phyloP scores from a whole-genome alignment of 1,139 yeast genomes.

The Yamadazyma epiphylla region DNA sequence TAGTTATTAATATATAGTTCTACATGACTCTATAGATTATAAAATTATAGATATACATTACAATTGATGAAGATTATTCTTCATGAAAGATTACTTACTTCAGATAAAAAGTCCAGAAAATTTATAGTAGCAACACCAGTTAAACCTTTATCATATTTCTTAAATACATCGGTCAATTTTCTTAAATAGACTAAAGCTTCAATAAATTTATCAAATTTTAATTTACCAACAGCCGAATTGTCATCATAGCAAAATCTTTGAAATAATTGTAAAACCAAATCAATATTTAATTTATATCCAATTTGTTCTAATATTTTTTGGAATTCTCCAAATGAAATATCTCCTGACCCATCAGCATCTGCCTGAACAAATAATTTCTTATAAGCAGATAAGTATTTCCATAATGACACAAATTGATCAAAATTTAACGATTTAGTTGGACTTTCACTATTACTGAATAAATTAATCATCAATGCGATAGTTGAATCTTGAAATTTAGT shows the following conservation, averaged over 20 bases:
- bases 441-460: conserved; percentile 46
- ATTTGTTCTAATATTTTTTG: conserved; percentile 65
- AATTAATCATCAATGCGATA: conserved; percentile 59
- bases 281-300: conserved; percentile 64
- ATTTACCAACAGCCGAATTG: conserved; percentile 45
- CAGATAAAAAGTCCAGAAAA: conserved; percentile 74
- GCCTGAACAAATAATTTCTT: conserved; percentile 62
- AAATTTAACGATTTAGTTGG: conserved; percentile 42
- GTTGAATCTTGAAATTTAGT: conserved; percentile 64
- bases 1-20: not conserved
- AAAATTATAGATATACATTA: conserved; percentile 1
- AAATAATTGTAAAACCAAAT: conserved; percentile 59
- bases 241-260: conserved; percentile 50
- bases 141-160: conserved; percentile 70
- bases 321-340: conserved; percentile 65
- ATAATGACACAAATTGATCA: conserved; percentile 65
- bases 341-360: conserved; percentile 58
- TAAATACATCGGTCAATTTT: conserved; percentile 74
- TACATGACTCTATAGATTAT: not conserved
- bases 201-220: conserved; percentile 80
- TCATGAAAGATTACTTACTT: conserved; percentile 39
- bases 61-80: too few relatives aligned
- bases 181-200: conserved; percentile 76
- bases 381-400: conserved; percentile 74
- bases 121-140: conserved; percentile 76